phyloP scores from a whole-genome alignment of 768 basidiomycete species.

The Naganishia vishniacii region DNA sequence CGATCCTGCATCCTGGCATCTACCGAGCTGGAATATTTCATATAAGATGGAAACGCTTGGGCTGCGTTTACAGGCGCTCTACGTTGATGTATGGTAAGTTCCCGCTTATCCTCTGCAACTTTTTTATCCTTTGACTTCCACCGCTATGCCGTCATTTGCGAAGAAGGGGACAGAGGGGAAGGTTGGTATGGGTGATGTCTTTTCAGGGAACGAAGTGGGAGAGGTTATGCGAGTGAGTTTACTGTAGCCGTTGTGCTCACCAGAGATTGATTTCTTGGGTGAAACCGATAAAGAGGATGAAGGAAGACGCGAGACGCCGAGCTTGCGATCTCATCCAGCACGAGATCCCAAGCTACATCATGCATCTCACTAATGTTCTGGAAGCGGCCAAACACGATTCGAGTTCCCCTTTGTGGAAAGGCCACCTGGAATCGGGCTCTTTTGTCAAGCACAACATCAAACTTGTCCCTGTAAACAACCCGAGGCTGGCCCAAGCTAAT shows the following conservation, averaged over 20 bases:
- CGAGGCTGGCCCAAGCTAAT: no score
- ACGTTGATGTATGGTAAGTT: no score
- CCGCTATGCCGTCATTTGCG: constrained; percentile 10
- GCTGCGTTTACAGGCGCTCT: no score
- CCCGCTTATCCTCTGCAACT: no score
- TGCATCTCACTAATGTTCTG: constrained; percentile 3
- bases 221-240: background rate
- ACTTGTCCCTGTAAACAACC: no score
- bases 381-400: constrained; percentile 1
- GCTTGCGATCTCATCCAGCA: background rate
- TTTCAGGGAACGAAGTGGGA: background rate
- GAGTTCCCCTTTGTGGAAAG: constrained; percentile 20
- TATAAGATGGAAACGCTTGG: no score
- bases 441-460: constrained; percentile 21
- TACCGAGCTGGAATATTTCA: no score
- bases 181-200: background rate
- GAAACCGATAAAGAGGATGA: background rate
- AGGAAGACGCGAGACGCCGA: background rate
- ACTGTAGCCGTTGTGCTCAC: background rate
- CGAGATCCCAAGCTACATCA: constrained; percentile 3
- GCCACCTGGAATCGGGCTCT: constrained; percentile 6
- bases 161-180: background rate
- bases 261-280: background rate
- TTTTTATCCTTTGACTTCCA: no score
- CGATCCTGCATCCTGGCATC: no score